Conservation (phyloP, 805 yeast genomes). For the Candida vaughaniae region DNA sequence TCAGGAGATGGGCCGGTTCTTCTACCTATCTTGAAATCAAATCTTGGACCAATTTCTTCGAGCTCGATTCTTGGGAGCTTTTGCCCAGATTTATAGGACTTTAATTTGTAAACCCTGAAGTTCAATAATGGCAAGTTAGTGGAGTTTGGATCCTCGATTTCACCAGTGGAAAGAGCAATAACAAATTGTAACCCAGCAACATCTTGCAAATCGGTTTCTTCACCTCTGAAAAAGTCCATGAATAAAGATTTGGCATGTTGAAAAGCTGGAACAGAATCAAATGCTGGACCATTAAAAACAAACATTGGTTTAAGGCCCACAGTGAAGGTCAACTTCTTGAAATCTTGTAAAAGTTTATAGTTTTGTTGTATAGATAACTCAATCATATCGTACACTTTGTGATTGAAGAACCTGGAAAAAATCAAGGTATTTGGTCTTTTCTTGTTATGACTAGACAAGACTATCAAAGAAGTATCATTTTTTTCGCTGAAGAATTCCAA, state of each 20-base stretch:
- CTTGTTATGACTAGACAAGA: conserved; percentile 76
- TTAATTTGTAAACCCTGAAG: conserved; percentile 88
- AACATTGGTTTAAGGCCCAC: conserved; percentile 94
- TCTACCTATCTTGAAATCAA: conserved; percentile 91
- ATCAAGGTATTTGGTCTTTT: conserved; percentile 92
- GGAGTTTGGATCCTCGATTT: conserved; percentile 72
- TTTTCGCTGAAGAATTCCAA: conserved; percentile 93
- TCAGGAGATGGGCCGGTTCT: conserved; percentile 80
- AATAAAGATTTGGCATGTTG: conserved; percentile 85
- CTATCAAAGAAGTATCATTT: conserved; percentile 85
- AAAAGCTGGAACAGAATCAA: conserved; percentile 85
- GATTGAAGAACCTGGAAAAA: conserved; percentile 86
- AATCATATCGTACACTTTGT: conserved; percentile 89
- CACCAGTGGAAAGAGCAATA: conserved; percentile 74
- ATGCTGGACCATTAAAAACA: conserved; percentile 86
- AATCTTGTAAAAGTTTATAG: conserved; percentile 70
- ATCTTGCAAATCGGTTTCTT: conserved; percentile 76
- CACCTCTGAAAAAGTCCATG: conserved; percentile 87
- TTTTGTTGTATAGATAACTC: conserved; percentile 74
- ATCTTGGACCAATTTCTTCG: conserved; percentile 93
- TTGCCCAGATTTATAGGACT: conserved; percentile 79
- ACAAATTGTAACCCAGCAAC: conserved; percentile 94
- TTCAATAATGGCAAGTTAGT: conserved; percentile 73
- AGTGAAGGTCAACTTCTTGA: conserved; percentile 75
- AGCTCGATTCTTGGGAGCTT: conserved; percentile 92